Percentiles rank a stretch among this genome's conserved stretches.
These are phyloP conservation scores for Macaranga tanarius DNA, from an alignment of 441 rosid species.

Conservation along the genomic window DNA sequence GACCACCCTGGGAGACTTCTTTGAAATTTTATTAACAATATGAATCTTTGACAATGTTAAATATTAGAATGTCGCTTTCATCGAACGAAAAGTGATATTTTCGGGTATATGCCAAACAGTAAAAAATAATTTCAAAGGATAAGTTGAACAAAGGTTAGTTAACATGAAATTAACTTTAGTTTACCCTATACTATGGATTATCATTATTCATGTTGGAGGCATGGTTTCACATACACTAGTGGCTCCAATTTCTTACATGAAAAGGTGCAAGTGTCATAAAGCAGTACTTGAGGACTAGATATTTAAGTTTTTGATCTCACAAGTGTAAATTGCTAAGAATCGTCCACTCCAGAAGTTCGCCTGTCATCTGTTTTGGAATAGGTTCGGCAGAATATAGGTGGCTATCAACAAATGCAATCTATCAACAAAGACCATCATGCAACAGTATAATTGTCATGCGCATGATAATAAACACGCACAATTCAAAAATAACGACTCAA, in stretches of 20 bases:
- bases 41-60: too few relatives aligned
- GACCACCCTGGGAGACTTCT: too few relatives aligned
- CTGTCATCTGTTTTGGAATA: neutral
- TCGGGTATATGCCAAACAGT: too few relatives aligned
- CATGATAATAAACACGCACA: too few relatives aligned
- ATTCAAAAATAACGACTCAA: too few relatives aligned
- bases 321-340: neutral
- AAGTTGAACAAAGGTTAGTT: neutral
- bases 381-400: neutral
- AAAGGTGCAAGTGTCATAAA: neutral
- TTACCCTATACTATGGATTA: neutral
- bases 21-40: too few relatives aligned
- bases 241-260: neutral
- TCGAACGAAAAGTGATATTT: too few relatives aligned
- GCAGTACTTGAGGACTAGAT: neutral
- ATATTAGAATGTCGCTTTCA: too few relatives aligned
- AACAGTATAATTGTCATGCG: too few relatives aligned
- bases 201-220: slow-evolving; percentile 1
- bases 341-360: neutral
- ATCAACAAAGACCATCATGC: neutral
- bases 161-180: neutral
- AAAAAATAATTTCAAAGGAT: too few relatives aligned
- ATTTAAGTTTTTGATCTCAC: too few relatives aligned
- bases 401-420: neutral
- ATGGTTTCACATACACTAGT: neutral